Evolutionary conservation across 306 rosid genomes (phyloP), one percentile per base, ranked within the genome.

Genomic region (Fragaria iinumae): DNA sequence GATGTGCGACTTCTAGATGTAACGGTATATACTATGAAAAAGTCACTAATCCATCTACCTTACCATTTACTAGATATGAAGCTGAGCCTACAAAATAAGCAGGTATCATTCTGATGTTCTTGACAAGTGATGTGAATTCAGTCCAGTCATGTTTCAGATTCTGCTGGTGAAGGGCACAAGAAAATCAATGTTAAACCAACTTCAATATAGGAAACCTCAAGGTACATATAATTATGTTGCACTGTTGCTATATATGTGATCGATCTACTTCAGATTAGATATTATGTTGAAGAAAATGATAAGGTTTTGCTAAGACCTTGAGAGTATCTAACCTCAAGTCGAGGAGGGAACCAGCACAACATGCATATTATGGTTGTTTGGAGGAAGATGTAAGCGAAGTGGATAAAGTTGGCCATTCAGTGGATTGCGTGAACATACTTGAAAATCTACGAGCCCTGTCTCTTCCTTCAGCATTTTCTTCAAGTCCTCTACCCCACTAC

Each of bases 301-400:
- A 3, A 7, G 25, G 60, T 53, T 14, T 63, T 5, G 11, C 23
- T 25, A 13, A 73, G 56, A 57, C 55, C 29, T 68, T 41, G 14
- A 52, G 41, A 64, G 20, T 3, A n/a, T 6, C 74, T 64, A 38
- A 89, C 91, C 85, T 73, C 48, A 3, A 48, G 85, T 75, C 0
- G 84, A 71, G 12, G 90, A 80, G 48, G 89, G 93, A 84, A 95
- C 90, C 8, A 92, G 80, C 21, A 95, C 88, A 7, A 95, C 84
- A 38, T 92, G 95, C 92, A 92, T 82, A 17, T 88, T 90, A 27
- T 71, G 6, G 13, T 87, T 87, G 83, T 90, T 88, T 6, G 98
- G 98, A 50, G 97, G 98, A 48, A 95, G 87, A 36, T 92, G 98
- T n/a, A 92, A 84, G 69, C 83, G 91, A 50, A 91, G 90, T 1